Conservation (phyloP, 352 stramenopile species). For the Peronospora destructor region DNA sequence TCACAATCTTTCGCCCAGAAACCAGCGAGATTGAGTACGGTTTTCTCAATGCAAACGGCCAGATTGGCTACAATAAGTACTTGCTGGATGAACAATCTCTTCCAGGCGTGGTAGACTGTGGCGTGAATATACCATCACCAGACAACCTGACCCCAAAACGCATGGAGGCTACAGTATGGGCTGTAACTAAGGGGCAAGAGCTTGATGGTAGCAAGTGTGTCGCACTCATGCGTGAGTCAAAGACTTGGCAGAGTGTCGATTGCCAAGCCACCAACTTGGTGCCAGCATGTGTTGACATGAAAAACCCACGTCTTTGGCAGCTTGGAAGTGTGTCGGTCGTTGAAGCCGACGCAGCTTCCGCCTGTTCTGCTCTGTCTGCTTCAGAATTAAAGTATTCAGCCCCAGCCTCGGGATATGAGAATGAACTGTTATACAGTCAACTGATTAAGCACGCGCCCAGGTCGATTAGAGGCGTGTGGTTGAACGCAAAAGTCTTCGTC, state of each 20-base stretch:
- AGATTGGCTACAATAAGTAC: slow-evolving; percentile 60
- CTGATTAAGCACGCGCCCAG: slow-evolving; percentile 25
- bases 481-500: slow-evolving; percentile 37
- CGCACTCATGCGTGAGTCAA: slow-evolving; percentile 32
- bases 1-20: slow-evolving; percentile 72
- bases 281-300: slow-evolving; percentile 30
- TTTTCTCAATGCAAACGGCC: slow-evolving; percentile 71
- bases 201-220: slow-evolving; percentile 45
- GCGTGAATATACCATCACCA: slow-evolving; percentile 71
- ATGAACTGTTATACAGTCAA: slow-evolving; percentile 32
- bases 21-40: slow-evolving; percentile 83
- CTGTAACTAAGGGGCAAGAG: slow-evolving; percentile 26
- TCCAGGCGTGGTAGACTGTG: slow-evolving; percentile 55
- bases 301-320: slow-evolving; percentile 33
- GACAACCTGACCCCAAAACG: slow-evolving; percentile 80
- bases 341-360: slow-evolving; percentile 29
- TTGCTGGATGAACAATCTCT: slow-evolving; percentile 62
- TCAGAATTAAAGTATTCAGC: slow-evolving; percentile 28
- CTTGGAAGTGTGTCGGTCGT: slow-evolving; percentile 23
- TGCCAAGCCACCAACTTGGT: slow-evolving; percentile 40
- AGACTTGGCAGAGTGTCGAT: slow-evolving; percentile 51
- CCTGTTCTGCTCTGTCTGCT: slow-evolving; percentile 16
- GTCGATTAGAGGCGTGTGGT: slow-evolving; percentile 38
- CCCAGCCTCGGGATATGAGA: slow-evolving; percentile 52
- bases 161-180: slow-evolving; percentile 73